phyloP scores from a whole-genome alignment of 2,329 filamentous ascomycete species.

The Alternaria triticimaculans region DNA sequence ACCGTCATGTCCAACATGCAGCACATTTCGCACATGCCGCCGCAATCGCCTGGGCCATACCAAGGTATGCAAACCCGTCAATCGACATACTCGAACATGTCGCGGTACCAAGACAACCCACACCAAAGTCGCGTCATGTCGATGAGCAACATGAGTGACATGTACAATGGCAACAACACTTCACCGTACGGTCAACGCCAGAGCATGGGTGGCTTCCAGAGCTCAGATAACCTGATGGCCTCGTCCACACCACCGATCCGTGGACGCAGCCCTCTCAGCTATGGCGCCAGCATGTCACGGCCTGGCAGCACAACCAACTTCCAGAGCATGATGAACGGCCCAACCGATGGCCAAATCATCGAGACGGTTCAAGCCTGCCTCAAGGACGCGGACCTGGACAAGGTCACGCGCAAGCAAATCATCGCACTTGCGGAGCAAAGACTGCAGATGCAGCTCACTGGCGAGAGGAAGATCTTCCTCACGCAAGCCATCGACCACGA shows the following conservation, averaged over 20 bases:
- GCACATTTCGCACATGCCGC: conserved; percentile 77
- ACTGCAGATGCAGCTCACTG: conserved; percentile 84
- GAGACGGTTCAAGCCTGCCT: conserved; percentile 85
- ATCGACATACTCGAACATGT: conserved; percentile 72
- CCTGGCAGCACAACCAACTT: conserved; percentile 66
- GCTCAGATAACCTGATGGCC: conserved; percentile 50
- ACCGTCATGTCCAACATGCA: conserved; percentile 88
- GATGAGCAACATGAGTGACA: conserved; percentile 62
- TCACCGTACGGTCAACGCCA: conserved; percentile 50
- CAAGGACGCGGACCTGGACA: conserved; percentile 88
- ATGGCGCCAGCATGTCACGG: conserved; percentile 53
- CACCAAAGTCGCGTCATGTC: conserved; percentile 64
- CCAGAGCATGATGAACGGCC: conserved; percentile 65
- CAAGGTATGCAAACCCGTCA: conserved; percentile 70
- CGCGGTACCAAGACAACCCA: conserved; percentile 69
- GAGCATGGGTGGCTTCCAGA: conserved; percentile 53
- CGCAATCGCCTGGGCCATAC: conserved; percentile 75
- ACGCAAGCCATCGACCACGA: conserved; percentile 93
- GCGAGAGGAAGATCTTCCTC: conserved; percentile 87
- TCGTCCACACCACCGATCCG: conserved; percentile 45
- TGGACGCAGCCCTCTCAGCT: conserved; percentile 59
- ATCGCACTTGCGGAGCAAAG: conserved; percentile 88
- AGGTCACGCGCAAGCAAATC: conserved; percentile 96
- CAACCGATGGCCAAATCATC: conserved; percentile 79
- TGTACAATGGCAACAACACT: conserved; percentile 25